Evolutionary conservation across 140 eudicot species (phyloP).

Genomic region (Anethum foeniculum): DNA sequence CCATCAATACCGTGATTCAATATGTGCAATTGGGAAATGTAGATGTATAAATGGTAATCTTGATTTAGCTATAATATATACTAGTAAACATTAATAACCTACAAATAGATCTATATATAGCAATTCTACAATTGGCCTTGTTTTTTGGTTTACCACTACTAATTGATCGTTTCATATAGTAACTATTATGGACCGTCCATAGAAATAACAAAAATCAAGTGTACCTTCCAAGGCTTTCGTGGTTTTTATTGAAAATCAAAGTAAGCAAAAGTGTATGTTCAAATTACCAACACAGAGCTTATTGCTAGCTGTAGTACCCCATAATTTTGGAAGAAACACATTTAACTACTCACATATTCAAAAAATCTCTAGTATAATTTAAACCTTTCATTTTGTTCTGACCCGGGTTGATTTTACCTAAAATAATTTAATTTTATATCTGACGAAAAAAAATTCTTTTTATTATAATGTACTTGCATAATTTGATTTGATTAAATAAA

Average conservation of each 20-base stretch:
- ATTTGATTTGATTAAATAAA: no score
- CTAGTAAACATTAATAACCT: not conserved
- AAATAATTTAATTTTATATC: no score
- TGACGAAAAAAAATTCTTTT: no score
- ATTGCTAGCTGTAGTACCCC: no score
- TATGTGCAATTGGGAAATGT: not conserved
- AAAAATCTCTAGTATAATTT: no score
- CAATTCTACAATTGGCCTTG: not conserved
- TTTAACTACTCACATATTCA: no score
- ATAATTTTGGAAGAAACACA: no score
- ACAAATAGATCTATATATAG: not conserved
- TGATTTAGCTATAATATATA: not conserved
- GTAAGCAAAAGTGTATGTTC: not conserved
- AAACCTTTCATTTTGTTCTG: no score
- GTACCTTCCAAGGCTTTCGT: not conserved
- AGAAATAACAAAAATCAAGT: not conserved
- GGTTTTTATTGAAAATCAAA: not conserved
- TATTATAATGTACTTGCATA: no score
- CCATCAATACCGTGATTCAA: not conserved
- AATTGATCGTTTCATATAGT: not conserved
- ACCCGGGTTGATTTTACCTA: no score
- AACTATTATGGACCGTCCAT: not conserved
- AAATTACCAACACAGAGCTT: no score
- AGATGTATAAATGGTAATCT: not conserved
- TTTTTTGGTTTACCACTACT: not conserved